Conservation (phyloP, 2,329 filamentous ascomycete species). For the Rachicladosporium sp. region DNA sequence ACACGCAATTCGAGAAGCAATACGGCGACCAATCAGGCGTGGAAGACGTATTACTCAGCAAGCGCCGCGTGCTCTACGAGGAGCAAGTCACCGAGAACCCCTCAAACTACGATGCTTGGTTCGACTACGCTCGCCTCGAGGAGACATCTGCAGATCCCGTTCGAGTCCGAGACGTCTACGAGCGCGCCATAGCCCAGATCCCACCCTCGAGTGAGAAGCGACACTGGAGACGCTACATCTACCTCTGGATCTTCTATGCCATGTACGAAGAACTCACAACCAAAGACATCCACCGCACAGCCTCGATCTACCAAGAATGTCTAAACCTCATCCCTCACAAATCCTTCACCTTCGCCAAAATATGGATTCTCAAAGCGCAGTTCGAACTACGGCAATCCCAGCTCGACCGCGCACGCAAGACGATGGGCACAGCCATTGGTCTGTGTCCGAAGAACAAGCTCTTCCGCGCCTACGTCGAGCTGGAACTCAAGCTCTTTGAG, state of each 20-base stretch:
- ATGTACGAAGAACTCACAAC: slow-evolving; percentile 86
- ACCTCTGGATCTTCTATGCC: slow-evolving; percentile 95
- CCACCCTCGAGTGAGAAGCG: slow-evolving; percentile 93
- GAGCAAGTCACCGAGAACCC: slow-evolving; percentile 86
- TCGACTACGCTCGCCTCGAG: slow-evolving; percentile 85
- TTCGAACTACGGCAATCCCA: slow-evolving; percentile 86
- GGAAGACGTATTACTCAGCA: slow-evolving; percentile 86
- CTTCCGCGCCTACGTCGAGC: slow-evolving; percentile 83
- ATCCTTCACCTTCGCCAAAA: slow-evolving; percentile 92
- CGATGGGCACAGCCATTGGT: slow-evolving; percentile 78
- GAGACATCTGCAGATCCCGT: slow-evolving; percentile 74
- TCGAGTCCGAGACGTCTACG: slow-evolving; percentile 82
- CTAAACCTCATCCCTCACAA: slow-evolving; percentile 84
- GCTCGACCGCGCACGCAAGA: slow-evolving; percentile 69
- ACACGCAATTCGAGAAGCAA: slow-evolving; percentile 97
- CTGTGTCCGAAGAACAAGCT: slow-evolving; percentile 94
- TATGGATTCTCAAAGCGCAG: slow-evolving; percentile 88
- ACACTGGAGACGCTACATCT: slow-evolving; percentile 95
- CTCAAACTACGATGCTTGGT: slow-evolving; percentile 95
- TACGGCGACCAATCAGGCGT: slow-evolving; percentile 88
- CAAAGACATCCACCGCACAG: slow-evolving; percentile 63
- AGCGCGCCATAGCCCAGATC: slow-evolving; percentile 87
- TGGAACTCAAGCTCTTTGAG: slow-evolving; percentile 89
- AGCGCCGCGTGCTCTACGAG: slow-evolving; percentile 85
- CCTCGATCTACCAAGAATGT: slow-evolving; percentile 84